Base-by-base conservation (phyloP, 257 asterid genomes). In the Linaria vulgaris region DNA sequence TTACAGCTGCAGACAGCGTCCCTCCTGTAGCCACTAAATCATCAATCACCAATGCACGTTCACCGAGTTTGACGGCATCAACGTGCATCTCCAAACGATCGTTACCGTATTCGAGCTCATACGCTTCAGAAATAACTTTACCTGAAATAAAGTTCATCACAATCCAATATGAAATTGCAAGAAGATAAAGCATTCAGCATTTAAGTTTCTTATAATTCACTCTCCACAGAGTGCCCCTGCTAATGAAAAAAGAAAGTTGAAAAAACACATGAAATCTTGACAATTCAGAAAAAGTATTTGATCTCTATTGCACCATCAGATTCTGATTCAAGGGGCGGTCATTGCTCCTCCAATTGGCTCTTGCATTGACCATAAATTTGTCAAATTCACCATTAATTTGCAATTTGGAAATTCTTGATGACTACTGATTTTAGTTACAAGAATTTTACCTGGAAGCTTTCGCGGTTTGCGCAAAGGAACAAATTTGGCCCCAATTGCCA, bases 11-110 rank as follows among this genome's bases (percentile, higher is more conserved):
- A 53, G 86, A 74, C 8, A 91, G 84, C 1, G 96, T 91, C 55
- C 96, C 98, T 12, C 98, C 98, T 0, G 98, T 91, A 49, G 98
- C 98, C 50, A 91, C 89, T 71, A 91, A 75, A 79, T 91, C 98
- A 60, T 91, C 96, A 11, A 91, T 76, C 30, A 91, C 66, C 56
- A 91, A 67, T 6, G 81, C 90, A 12, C 87, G 81, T n/a, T 88
- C 95, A 0, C 95, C 91, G n/a, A 41, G 43, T 63, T 81, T 69
- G 34, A 88, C 83, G n/a, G 89, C 91, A 55, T 82, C 88, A 24
- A 76, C 77, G 34, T 88, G 96, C 88, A 91, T 86, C 80, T 86
- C 95, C 74, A 91, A 69, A 64, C 98, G 63, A 75, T 91, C 98
- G 12, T 70, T 71, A 34, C 98, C 98, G 38, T 91, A 88, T 64